These are phyloP conservation scores for Elongisporangium prolatum DNA, from an alignment of 352 stramenopile genomes.

Conservation along the genomic window DNA sequence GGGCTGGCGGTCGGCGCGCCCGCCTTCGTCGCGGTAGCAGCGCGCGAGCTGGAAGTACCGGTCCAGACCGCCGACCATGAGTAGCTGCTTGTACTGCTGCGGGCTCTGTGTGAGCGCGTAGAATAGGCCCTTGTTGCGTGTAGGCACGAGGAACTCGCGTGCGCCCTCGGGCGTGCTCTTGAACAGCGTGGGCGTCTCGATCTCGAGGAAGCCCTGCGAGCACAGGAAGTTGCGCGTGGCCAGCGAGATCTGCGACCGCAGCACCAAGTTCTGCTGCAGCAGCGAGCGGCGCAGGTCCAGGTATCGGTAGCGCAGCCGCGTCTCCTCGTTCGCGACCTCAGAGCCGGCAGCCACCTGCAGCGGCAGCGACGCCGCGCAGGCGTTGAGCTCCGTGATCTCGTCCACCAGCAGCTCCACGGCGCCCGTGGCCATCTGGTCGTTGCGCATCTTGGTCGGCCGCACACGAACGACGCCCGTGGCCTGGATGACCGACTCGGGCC, in stretches of 20 bases:
- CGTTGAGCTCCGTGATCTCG: conserved; percentile 54
- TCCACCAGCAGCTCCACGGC: conserved; percentile 72
- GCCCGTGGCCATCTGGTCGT: conserved; percentile 66
- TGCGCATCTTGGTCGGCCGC: conserved; percentile 60
- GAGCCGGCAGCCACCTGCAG: conserved; percentile 62
- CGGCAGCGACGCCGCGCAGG: conserved; percentile 36
- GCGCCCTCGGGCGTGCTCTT: conserved; percentile 86
- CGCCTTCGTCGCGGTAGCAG: conserved; percentile 88
- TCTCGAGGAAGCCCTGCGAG: conserved; percentile 73
- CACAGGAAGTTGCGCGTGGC: conserved; percentile 69
- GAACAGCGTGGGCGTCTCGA: conserved; percentile 87
- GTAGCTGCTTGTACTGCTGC: conserved; percentile 91
- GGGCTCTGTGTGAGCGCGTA: conserved; percentile 89
- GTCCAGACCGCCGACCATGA: conserved; percentile 87
- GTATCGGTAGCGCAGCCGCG: conserved; percentile 71
- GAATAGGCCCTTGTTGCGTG: conserved; percentile 57
- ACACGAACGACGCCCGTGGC: conserved; percentile 53
- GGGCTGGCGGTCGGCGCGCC: conserved; percentile 82
- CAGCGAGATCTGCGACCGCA: conserved; percentile 70
- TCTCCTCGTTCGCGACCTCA: conserved; percentile 63
- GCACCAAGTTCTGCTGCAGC: conserved; percentile 76
- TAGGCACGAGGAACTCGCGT: conserved; percentile 84
- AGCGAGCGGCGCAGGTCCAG: conserved; percentile 68
- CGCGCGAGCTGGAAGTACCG: conserved; percentile 88
- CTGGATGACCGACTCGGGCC: conserved; percentile 70